phyloP scores from a whole-genome alignment of 768 basidiomycete species.

The Ramaria rubella region DNA sequence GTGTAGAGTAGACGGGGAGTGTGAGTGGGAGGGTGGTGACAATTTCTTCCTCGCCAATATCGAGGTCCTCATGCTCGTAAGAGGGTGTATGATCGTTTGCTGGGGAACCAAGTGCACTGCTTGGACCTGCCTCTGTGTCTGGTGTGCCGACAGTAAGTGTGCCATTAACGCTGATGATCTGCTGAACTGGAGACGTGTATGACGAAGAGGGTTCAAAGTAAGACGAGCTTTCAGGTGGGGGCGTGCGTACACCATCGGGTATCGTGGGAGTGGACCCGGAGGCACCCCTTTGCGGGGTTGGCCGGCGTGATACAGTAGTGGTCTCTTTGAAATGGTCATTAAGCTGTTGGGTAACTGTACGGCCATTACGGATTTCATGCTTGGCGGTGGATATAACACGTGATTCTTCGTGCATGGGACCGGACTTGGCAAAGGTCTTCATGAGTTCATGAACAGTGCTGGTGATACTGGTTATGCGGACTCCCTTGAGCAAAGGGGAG shows the following conservation, averaged over 20 bases:
- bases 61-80: constrained; percentile 15
- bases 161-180: not conserved
- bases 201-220: not conserved
- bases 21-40: constrained; percentile 52
- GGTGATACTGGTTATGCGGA: constrained; percentile 56
- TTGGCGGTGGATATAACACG: constrained; percentile 53
- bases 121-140: not conserved
- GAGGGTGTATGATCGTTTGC: not conserved
- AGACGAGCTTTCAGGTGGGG: not conserved
- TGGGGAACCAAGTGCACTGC: not conserved
- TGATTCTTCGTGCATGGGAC: constrained; percentile 45
- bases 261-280: not conserved
- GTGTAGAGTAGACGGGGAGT: constrained; percentile 56
- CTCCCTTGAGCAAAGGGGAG: constrained; percentile 80
- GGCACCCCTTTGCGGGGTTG: constrained; percentile 9
- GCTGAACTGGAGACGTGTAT: not conserved
- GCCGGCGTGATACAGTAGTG: constrained; percentile 4
- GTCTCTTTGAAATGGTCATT: not conserved
- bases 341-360: constrained; percentile 32
- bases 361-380: constrained; percentile 63
- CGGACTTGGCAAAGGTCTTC: constrained; percentile 49
- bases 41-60: constrained; percentile 34
- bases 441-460: constrained; percentile 72
- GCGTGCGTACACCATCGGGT: not conserved
- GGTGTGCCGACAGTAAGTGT: not conserved